Conservation (phyloP, 306 rosid species). For the Geum urbanum region DNA sequence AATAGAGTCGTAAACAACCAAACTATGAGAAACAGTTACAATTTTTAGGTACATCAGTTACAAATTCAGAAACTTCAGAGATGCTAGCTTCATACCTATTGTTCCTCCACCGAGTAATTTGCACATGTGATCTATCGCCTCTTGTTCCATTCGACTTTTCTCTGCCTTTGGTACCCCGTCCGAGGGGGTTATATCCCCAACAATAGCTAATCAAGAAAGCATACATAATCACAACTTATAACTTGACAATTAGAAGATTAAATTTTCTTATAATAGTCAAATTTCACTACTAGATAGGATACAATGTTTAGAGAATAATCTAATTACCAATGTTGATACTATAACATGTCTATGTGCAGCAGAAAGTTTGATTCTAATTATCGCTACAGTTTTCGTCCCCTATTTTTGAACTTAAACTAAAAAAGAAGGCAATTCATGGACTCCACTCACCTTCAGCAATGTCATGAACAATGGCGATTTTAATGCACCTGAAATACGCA, state of each 20-base stretch:
- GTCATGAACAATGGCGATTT: slow-evolving; percentile 92
- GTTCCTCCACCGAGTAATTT: slow-evolving; percentile 86
- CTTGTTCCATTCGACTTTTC: slow-evolving; percentile 64
- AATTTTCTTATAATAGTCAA: neutral
- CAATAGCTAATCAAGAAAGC: slow-evolving; percentile 58
- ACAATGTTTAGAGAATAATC: neutral
- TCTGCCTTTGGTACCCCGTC: slow-evolving; percentile 82
- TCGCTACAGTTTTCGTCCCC: neutral
- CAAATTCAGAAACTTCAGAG: neutral
- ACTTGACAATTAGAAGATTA: neutral
- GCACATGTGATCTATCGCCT: slow-evolving; percentile 85
- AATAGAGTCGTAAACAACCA: slow-evolving; percentile 9
- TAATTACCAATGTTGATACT: neutral
- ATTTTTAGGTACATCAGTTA: neutral
- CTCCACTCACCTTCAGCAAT: slow-evolving; percentile 68
- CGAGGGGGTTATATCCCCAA: slow-evolving; percentile 81
- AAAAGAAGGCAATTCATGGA: no score
- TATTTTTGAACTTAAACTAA: neutral
- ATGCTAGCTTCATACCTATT: slow-evolving; percentile 43
- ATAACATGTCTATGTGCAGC: neutral
- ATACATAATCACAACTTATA: slow-evolving; percentile 10
- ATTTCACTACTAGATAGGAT: neutral
- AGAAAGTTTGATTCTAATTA: neutral
- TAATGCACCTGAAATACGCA: slow-evolving; percentile 62
- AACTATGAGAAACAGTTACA: slow-evolving; percentile 19